Evolutionary conservation across 495 filamentous ascomycete genomes (phyloP).

Genomic region (Friedmanniomyces endolithicus): DNA sequence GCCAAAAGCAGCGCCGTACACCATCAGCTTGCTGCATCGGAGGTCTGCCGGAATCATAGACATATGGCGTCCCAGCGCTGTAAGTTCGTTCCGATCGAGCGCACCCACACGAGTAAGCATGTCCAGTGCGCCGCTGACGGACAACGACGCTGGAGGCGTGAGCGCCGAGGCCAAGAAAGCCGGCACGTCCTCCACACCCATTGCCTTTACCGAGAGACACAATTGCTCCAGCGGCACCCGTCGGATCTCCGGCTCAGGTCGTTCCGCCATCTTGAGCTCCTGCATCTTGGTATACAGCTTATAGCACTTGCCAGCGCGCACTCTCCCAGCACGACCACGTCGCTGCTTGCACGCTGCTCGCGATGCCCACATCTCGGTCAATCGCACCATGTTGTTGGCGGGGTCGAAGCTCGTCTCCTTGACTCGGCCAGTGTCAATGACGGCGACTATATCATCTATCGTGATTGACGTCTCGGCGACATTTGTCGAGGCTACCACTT

Average conservation of each 20-base stretch:
- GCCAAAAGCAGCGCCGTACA: conserved; percentile 86
- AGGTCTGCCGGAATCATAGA: conserved; percentile 91
- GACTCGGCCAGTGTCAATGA: conserved; percentile 87
- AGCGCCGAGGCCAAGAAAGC: conserved; percentile 74
- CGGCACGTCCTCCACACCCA: conserved; percentile 74
- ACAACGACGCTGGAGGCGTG: conserved; percentile 71
- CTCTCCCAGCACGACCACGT: conserved; percentile 87
- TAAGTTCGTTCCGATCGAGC: conserved; percentile 69
- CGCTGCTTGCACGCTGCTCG: conserved; percentile 90
- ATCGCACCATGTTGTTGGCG: conserved; percentile 82
- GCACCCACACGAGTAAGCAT: conserved; percentile 79
- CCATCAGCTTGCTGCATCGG: conserved; percentile 85
- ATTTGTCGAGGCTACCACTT: conserved; percentile 88
- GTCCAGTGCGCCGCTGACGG: conserved; percentile 70
- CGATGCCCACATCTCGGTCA: conserved; percentile 92
- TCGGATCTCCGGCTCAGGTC: conserved; percentile 86
- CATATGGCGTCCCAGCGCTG: conserved; percentile 79
- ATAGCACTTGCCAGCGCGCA: conserved; percentile 82
- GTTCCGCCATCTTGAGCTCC: conserved; percentile 74
- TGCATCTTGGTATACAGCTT: conserved; percentile 83
- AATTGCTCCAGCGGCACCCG: conserved; percentile 89
- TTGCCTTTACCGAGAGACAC: conserved; percentile 84
- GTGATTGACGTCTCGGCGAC: conserved; percentile 98
- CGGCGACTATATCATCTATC: conserved; percentile 91
- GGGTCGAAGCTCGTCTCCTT: conserved; percentile 95